These are phyloP conservation scores for Candida verbasci DNA, from an alignment of 805 yeast species.

Conservation along the genomic window DNA sequence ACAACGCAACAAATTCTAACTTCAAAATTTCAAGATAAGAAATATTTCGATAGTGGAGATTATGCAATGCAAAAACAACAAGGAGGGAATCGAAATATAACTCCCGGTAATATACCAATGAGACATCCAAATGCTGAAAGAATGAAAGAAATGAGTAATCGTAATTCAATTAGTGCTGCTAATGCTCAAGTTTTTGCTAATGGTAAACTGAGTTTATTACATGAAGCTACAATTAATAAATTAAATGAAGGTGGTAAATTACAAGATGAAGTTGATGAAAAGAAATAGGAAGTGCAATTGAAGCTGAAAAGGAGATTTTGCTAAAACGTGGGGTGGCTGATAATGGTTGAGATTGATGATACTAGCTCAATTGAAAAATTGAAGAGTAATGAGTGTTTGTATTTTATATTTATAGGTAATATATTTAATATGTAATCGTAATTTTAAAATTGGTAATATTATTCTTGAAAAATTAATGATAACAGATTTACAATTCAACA, in stretches of 20 bases:
- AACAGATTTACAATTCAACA: background rate
- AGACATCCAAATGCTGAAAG: conserved; percentile 54
- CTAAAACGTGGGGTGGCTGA: no score
- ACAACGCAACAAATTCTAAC: conserved; percentile 71
- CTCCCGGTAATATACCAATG: conserved; percentile 34
- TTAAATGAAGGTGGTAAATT: conserved; percentile 14
- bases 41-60: conserved; percentile 92
- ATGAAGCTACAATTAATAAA: conserved; percentile 41
- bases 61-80: conserved; percentile 69
- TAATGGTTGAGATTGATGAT: no score
- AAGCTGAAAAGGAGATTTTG: background rate
- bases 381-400: no score
- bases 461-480: no score
- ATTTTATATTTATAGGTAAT: no score
- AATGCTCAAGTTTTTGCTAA: conserved; percentile 40
- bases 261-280: no score
- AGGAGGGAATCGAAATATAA: conserved; percentile 6
- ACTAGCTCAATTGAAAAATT: no score
- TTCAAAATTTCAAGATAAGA: conserved; percentile 77
- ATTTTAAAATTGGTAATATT: no score
- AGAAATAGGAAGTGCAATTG: background rate
- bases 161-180: conserved; percentile 53
- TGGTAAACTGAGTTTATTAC: conserved; percentile 52
- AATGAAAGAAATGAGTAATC: conserved; percentile 52
- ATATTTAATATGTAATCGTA: no score